phyloP scores from a whole-genome alignment of 2,329 filamentous ascomycete species.

The Talaromyces rugulosus region DNA sequence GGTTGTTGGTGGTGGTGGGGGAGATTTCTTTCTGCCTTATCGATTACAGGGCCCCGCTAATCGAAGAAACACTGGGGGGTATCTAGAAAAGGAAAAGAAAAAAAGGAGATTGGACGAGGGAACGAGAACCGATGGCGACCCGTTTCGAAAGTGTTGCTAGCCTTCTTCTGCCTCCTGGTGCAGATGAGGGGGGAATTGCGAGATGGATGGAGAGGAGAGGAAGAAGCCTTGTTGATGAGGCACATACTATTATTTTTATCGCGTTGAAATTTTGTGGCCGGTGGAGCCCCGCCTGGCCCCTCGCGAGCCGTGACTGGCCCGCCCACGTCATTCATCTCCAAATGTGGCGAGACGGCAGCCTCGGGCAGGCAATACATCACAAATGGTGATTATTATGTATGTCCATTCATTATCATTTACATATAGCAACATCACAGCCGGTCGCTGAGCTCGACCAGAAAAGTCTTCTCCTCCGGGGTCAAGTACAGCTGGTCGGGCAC shows the following conservation, averaged over 20 bases:
- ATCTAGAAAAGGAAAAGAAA: conserved; percentile 7
- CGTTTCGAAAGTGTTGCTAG: not conserved
- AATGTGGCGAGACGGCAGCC: conserved; percentile 7
- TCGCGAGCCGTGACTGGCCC: conserved; percentile 8
- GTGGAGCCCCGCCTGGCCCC: conserved; percentile 5
- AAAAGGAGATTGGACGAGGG: not conserved
- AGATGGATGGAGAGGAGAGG: conserved; percentile 17
- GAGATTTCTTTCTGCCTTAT: conserved; percentile 32
- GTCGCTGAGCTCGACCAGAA: conserved; percentile 30
- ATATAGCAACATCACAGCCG: conserved; percentile 22
- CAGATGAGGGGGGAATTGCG: not conserved
- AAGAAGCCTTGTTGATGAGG: conserved; percentile 43
- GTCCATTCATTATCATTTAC: not conserved
- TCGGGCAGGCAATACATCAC: not conserved
- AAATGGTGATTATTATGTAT: not conserved
- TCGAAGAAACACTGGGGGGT: conserved; percentile 11
- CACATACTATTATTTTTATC: not conserved
- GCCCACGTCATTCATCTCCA: conserved; percentile 11
- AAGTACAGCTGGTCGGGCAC: conserved; percentile 32
- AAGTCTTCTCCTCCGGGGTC: conserved; percentile 27
- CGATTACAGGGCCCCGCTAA: conserved; percentile 29
- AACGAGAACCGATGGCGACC: not conserved
- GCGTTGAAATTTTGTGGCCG: conserved; percentile 10
- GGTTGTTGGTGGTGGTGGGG: conserved; percentile 3
- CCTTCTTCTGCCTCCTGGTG: not conserved